Conservation (phyloP, 768 basidiomycete species). For the Lactifluus pinguis region DNA sequence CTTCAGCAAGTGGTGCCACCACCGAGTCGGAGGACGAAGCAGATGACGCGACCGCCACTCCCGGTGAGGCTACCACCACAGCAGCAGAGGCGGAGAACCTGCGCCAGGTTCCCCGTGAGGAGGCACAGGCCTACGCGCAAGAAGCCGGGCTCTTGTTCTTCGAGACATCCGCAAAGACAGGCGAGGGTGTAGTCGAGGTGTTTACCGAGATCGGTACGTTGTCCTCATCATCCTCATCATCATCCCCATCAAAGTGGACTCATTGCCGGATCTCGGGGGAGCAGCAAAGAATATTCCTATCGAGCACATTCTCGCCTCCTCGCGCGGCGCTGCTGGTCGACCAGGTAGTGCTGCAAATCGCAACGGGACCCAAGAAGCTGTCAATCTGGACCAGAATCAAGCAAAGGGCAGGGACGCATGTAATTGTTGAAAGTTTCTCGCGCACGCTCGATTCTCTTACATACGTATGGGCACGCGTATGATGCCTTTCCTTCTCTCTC, state of each 20-base stretch:
- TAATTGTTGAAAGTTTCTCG: constrained; percentile 50
- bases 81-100: constrained; percentile 57
- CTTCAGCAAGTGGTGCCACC: constrained; percentile 34
- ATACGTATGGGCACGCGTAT: neutral
- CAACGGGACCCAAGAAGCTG: constrained; percentile 43
- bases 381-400: constrained; percentile 63
- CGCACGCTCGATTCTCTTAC: neutral
- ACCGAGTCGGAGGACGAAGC: constrained; percentile 82
- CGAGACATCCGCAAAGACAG: constrained; percentile 96
- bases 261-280: neutral
- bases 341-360: constrained; percentile 48
- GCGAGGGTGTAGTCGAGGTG: constrained; percentile 89
- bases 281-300: constrained; percentile 82
- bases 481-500: neutral
- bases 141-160: constrained; percentile 95
- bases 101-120: constrained; percentile 87
- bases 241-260: neutral
- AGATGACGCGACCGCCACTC: constrained; percentile 86
- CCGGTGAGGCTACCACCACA: constrained; percentile 53
- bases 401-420: constrained; percentile 67
- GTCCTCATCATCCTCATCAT: neutral
- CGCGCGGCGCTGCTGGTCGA: constrained; percentile 57
- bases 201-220: constrained; percentile 94
- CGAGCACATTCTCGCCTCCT: constrained; percentile 86
- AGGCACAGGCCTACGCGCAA: constrained; percentile 92